Evolutionary conservation across 2,329 filamentous ascomycete genomes (phyloP), one percentile per base, ranked within the genome.

Genomic region (Trichophyton verrucosum): DNA sequence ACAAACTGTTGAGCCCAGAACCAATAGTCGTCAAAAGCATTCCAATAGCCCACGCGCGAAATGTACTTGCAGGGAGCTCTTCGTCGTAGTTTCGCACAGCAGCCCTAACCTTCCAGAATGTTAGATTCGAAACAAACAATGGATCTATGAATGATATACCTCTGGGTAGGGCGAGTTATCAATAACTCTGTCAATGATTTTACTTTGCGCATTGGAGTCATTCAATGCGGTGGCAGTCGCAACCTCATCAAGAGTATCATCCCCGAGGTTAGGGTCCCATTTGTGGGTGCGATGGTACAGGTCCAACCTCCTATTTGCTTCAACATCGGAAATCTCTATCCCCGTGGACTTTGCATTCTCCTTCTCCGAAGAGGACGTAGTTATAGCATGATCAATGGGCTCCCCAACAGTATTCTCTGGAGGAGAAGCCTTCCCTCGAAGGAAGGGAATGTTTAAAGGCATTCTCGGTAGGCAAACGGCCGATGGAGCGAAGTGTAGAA

Each of bases 91-190:
- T 86, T 63, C 81, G 76, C 17, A 87, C 84, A 17, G 85, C 82
- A 27, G 84, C 81, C 65, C 84, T 82, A 36, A 68, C 66, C 66
- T 68, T 58, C 51, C 46, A n/a, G 51, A 59, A 51, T 60, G 60
- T 49, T 58, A 63, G 61, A 27, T 51, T 6, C 46, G 47, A 72
- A 68, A 20, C 11, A 17, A n/a, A 36, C 7, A 33, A 33, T 5
- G n/a, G 30, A 17, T 3, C 8, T 36, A 27, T 27, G 15, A 11
- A 27, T 38, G 60, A 68, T 76, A 65, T 70, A 86, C 84, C 74
- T 86, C 84, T 42, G 83, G 82, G 67, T 86, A 87, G 1, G 84
- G 84, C 56, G 84, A 86, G 70, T 86, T 83, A 61, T 86, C 83
- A 68, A 85, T 78, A 67, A 85, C 76, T 61, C 82, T 80, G 65